Evolutionary conservation across 495 filamentous ascomycete genomes (phyloP), one percentile per base, ranked within the genome.

Genomic region (Daldinia decipiens): DNA sequence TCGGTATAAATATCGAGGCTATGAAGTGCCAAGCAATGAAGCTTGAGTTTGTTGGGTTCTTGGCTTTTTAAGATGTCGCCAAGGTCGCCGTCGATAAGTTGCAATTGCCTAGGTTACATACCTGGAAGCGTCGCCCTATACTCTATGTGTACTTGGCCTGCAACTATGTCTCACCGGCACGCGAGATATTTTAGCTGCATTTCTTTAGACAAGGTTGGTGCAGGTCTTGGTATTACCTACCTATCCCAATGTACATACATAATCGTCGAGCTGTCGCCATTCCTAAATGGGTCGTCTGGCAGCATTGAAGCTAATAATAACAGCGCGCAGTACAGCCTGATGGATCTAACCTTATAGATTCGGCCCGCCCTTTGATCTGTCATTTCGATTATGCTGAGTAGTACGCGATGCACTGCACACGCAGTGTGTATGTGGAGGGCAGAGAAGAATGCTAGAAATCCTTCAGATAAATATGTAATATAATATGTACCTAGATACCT

Each of bases 341-440:
- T 64, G 53, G 59, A 63, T 72, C 68, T 63, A 68, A 62, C 64
- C 64, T 64, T 39, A 52, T 26, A 59, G 65, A 65, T 68, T 68
- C 65, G 65, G 70, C 39, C 65, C 70, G 70, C 65, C 12, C 13
- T 34, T 43, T 26, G 43, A 62, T 32, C 47, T 36, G 32, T 43
- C n/a, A 55, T 39, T 36, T 53, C 7, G 36, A 43, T 27, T 26
- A 43, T 15, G 55, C 11, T 29, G 55, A 15, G 32, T 39, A 12
- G 47, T 52, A 26, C 6, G 47, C 26, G 19, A 11, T 52, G 13
- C 26, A 36, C 34, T 4, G 12, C 34, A 36, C 34, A 36, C 34
- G 40, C 40, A 21, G 40, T 45, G 6, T 21, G 40, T 47, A 47
- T 12, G 19, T 21, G 8, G 19, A 47, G 19, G 19, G 21, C 12